These are phyloP conservation scores for Neurospora tetraspora DNA, from an alignment of 495 filamentous ascomycete species.

Conservation along the genomic window DNA sequence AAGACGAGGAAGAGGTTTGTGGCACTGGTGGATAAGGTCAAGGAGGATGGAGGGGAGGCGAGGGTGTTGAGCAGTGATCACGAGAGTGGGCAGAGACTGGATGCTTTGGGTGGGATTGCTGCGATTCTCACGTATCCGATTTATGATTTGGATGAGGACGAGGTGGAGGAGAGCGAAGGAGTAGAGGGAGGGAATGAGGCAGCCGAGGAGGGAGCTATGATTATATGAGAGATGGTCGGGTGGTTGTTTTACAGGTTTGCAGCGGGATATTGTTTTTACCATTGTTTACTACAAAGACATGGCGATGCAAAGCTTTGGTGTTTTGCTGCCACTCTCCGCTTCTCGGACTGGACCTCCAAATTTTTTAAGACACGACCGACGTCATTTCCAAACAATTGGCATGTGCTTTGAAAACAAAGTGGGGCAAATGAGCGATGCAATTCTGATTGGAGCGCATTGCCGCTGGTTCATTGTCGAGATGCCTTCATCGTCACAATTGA, in stretches of 20 bases:
- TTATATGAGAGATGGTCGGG: slow-evolving; percentile 23
- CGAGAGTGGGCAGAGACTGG: slow-evolving; percentile 83
- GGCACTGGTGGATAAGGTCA: slow-evolving; percentile 79
- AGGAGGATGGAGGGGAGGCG: slow-evolving; percentile 78
- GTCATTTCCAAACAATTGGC: not conserved
- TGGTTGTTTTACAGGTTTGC: not conserved
- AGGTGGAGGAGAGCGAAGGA: slow-evolving; percentile 42
- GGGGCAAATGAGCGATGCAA: not conserved
- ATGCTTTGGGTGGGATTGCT: slow-evolving; percentile 77
- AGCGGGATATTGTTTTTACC: too few species aligned
- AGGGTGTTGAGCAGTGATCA: slow-evolving; percentile 84
- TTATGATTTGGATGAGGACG: slow-evolving; percentile 58
- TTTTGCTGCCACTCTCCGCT: not conserved
- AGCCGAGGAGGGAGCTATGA: slow-evolving; percentile 13
- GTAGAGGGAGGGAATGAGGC: slow-evolving; percentile 10
- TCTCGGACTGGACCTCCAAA: not conserved
- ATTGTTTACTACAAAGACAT: not conserved
- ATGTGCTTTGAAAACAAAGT: not conserved
- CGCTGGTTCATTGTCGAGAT: not conserved
- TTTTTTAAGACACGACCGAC: not conserved
- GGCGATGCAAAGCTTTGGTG: not conserved
- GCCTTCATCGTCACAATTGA: not conserved
- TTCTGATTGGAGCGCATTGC: not conserved
- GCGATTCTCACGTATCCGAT: slow-evolving; percentile 87
- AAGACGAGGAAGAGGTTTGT: slow-evolving; percentile 73